Evolutionary conservation across 2,329 filamentous ascomycete species (phyloP).

Genomic region (Diaporthe sp.): DNA sequence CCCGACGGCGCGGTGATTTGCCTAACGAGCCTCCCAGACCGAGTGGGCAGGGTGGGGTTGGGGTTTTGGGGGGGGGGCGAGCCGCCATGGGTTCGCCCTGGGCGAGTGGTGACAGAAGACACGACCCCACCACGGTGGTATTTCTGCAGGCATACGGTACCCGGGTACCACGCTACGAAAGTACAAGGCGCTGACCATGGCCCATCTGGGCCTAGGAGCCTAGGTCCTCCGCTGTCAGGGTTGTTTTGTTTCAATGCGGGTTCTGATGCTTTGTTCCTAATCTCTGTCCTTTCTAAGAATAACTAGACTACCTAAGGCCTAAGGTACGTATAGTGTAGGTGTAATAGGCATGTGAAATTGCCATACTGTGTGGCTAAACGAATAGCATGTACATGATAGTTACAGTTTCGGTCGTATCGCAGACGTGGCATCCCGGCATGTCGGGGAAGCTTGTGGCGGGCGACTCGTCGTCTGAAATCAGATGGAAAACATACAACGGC

Average conservation of each 20-base stretch:
- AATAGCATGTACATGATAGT: background rate
- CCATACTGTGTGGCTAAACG: background rate
- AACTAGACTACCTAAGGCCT: background rate
- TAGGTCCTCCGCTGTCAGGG: slow-evolving; percentile 7
- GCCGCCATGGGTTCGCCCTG: background rate
- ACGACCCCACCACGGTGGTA: slow-evolving; percentile 14
- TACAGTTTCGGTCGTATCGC: background rate
- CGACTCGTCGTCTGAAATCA: slow-evolving; percentile 7
- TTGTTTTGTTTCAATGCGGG: background rate
- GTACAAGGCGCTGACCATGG: background rate
- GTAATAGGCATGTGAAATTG: background rate
- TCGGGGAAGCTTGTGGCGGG: background rate
- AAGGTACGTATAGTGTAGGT: no score
- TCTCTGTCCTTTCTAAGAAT: slow-evolving; percentile 15
- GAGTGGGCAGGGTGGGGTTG: slow-evolving; percentile 18
- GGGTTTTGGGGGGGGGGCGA: background rate
- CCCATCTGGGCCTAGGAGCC: slow-evolving; percentile 7
- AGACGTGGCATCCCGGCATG: background rate
- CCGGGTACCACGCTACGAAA: background rate
- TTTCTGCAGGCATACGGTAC: slow-evolving; percentile 18
- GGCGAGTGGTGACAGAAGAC: slow-evolving; percentile 12
- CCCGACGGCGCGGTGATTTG: slow-evolving; percentile 26
- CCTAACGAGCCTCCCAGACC: slow-evolving; percentile 24
- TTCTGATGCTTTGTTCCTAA: background rate
- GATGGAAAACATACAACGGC: background rate